Base-by-base conservation (phyloP, 2,329 filamentous ascomycete species). In the Emericellopsis cladophorae region DNA sequence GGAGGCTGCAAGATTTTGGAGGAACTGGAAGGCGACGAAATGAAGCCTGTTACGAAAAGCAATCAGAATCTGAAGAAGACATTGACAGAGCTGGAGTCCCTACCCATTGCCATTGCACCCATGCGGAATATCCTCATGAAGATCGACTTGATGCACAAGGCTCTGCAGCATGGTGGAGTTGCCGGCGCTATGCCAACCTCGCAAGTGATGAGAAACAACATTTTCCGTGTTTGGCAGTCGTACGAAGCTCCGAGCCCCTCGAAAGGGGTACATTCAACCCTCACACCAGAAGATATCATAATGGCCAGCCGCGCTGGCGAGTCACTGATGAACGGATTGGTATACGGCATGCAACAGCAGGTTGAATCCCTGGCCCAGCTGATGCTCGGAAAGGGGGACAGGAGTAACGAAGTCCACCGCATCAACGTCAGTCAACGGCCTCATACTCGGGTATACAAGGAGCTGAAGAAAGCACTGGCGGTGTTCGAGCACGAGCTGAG, bases 1-100 rank as follows among this genome's bases (percentile, higher is more conserved):
- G 44, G 44, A 1, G 44, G 42, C 8, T 16, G 33, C 18, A 44
- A 38, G 21, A 16, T 49, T 7, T 33, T 46, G 7, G 5, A 18
- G 7, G 45, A 48, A 22, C 23, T 48, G 8, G 36, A 35, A 18
- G 31, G 31, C 15, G 40, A 26, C 35, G 44, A 34, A 31, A 3
- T 9, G 24, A 39, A 34, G 4, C 39, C 31, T 7, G 29, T 40
- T n/a, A 26, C 22, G 3, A 32, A 32, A 5, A 22, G 10, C 10
- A 7, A 5, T 9, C 12, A 24, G 10, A n/a, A 37, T 6, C 11
- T 37, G 10, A 21, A 37, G 36, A 37, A 24, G 36, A n/a, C 36
- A 9, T 14, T 14, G 18, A 24, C 36, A 22, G 8, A 5, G 14
- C 21, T 37, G n/a, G 35, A 21, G 9, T 21, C 36, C 3, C 6